A percentile compares a stretch with the other conserved stretches of the same genome.
Conservation (phyloP, 371 early-diverging fungal genomes). For the Apophysomyces ossiformis region DNA sequence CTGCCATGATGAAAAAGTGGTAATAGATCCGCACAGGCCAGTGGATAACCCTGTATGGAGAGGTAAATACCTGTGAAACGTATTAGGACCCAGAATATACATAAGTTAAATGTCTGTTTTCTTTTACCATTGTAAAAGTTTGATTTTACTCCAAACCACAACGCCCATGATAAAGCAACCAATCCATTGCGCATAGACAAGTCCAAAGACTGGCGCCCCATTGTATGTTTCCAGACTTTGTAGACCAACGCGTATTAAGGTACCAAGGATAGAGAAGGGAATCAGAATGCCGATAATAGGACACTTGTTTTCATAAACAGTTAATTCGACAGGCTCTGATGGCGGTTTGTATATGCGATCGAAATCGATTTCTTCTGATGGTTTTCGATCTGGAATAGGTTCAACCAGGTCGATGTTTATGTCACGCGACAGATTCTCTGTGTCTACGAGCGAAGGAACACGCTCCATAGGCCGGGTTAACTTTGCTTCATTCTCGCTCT, state of each 20-base stretch:
- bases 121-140: constrained; percentile 23
- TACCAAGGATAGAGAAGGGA: constrained; percentile 69
- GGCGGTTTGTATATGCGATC: no score
- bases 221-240: constrained; percentile 58
- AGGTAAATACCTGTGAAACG: constrained; percentile 46
- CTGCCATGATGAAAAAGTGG: constrained; percentile 87
- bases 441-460: no score
- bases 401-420: no score
- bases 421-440: no score
- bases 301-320: constrained; percentile 43
- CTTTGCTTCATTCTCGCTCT: no score
- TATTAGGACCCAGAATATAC: background rate
- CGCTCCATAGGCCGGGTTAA: no score
- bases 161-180: constrained; percentile 77
- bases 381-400: no score
- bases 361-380: no score
- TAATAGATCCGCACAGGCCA: constrained; percentile 88
- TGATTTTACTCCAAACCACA: constrained; percentile 27
- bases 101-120: background rate
- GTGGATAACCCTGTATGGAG: constrained; percentile 67
- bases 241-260: constrained; percentile 64
- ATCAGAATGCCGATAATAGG: constrained; percentile 48
- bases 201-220: constrained; percentile 64
- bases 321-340: background rate
- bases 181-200: constrained; percentile 72